A percentile compares a stretch with the other conserved stretches of the same genome.
These are phyloP conservation scores for Pythium scleroteichum DNA, from an alignment of 352 stramenopile genomes.

Conservation along the genomic window DNA sequence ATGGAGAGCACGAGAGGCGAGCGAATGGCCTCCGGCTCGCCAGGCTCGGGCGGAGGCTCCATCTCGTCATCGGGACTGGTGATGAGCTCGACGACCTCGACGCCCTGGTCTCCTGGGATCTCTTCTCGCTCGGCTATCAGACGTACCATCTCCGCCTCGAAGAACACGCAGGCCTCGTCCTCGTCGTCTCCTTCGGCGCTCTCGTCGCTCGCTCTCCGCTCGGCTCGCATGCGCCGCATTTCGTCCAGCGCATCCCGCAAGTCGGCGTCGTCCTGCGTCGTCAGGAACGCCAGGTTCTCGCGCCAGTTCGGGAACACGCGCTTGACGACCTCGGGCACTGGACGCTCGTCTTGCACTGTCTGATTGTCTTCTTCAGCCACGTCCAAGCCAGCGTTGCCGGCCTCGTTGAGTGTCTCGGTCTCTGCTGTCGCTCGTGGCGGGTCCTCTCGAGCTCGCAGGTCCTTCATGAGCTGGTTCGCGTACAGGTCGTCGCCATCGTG, in stretches of 20 bases:
- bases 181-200: neutral
- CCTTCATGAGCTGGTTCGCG: slow-evolving; percentile 12
- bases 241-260: slow-evolving; percentile 28
- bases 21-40: neutral
- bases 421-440: neutral
- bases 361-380: neutral
- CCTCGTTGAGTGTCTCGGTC: neutral
- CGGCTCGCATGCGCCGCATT: slow-evolving; percentile 11
- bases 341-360: neutral
- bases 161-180: slow-evolving; percentile 22
- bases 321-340: slow-evolving; percentile 42
- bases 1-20: slow-evolving; percentile 5
- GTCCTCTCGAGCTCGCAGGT: slow-evolving; percentile 17
- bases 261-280: slow-evolving; percentile 33
- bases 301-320: slow-evolving; percentile 50
- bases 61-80: slow-evolving; percentile 17
- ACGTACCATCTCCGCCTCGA: slow-evolving; percentile 20
- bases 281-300: slow-evolving; percentile 46
- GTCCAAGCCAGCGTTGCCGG: neutral
- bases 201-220: neutral
- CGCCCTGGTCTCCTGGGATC: neutral
- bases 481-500: slow-evolving; percentile 7
- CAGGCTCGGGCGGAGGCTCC: too few species aligned
- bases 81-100: slow-evolving; percentile 18
- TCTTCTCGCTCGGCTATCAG: slow-evolving; percentile 8